Base-by-base conservation (phyloP, 257 asterid species). In the Fraxinus pennsylvanica region DNA sequence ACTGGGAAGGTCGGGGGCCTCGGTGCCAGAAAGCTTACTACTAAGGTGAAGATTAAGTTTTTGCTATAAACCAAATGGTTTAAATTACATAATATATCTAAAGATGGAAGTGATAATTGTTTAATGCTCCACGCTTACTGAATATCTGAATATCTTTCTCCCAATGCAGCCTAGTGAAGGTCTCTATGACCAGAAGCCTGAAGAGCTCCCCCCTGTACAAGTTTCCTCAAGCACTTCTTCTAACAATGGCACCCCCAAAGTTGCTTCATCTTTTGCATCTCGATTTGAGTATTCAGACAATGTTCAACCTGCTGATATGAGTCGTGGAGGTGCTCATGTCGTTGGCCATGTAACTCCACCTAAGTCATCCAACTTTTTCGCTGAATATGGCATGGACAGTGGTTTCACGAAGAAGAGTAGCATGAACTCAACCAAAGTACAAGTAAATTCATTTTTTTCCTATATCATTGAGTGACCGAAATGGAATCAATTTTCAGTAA, bases 111-210 rank as follows among this genome's bases (percentile, higher is more conserved):
- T 38, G 29, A 70, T 69, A 76, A 39, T 17, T 22, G 29, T 38
- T 38, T 38, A 38, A 38, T 38, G 4, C 41, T 38, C 41, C 41
- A 38, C 61, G 80, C 21, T 38, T 38, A 38, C 77, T 79, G 73
- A 10, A 41, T 41, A 41, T 41, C 47, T 41, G 47, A 71, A 27
- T 78, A 35, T n/a, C 67, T 74, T 76, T 81, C 13, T 76, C 8
- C 68, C 15, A 70, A 79, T 81, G 91, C 93, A 95, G 99, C 80
- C 97, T 41, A 91, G 90, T 78, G 99, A 93, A 87, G 89, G 89
- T 85, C 94, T 95, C 63, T 95, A 95, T 84, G 99, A 95, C 74
- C 99, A 95, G 89, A 93, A 91, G 86, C 99, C 98, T 71, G 97
- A 89, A 81, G 99, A 90, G 80, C 83, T 50, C 19, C 21, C 82